Conservation (phyloP, 805 yeast genomes). For the Candida boidinii region DNA sequence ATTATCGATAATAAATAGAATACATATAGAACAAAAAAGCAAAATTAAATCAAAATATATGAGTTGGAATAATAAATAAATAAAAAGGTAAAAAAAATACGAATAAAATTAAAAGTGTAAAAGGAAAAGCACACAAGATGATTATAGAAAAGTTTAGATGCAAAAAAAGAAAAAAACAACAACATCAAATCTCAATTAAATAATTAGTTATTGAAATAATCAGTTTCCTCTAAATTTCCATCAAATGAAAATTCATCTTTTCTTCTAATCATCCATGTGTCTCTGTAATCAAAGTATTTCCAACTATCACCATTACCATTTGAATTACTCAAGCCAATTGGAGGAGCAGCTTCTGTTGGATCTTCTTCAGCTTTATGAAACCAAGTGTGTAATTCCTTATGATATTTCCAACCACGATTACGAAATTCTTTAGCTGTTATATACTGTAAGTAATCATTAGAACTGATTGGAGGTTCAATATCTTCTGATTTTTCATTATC, state of each 20-base stretch:
- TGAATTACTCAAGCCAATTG: conserved; percentile 7
- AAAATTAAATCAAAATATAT: too few relatives aligned
- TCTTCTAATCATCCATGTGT: conserved; percentile 39
- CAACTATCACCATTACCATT: conserved; percentile 27
- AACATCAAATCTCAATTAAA: not conserved
- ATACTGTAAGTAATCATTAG: conserved; percentile 59
- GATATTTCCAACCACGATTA: conserved; percentile 76
- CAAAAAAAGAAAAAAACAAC: not conserved
- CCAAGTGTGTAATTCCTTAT: conserved; percentile 71
- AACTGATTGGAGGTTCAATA: too few relatives aligned
- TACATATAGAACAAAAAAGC: too few relatives aligned
- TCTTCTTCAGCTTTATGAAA: conserved; percentile 63
- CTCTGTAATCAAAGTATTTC: conserved; percentile 71
- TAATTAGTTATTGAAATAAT: conserved; percentile 2
- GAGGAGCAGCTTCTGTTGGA: conserved; percentile 18
- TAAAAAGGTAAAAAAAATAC: too few relatives aligned
- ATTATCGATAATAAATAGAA: too few relatives aligned
- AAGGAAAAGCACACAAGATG: too few relatives aligned
- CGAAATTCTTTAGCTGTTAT: conserved; percentile 74
- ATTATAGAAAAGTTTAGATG: too few relatives aligned
- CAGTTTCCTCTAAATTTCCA: conserved; percentile 24
- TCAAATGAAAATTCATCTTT: conserved; percentile 30
- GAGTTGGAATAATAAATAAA: too few relatives aligned
- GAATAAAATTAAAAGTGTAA: too few relatives aligned
- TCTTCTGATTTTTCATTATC: conserved; percentile 11